These are phyloP conservation scores for Boletus mariae DNA, from an alignment of 1,284 basidiomycete genomes.

Conservation along the genomic window DNA sequence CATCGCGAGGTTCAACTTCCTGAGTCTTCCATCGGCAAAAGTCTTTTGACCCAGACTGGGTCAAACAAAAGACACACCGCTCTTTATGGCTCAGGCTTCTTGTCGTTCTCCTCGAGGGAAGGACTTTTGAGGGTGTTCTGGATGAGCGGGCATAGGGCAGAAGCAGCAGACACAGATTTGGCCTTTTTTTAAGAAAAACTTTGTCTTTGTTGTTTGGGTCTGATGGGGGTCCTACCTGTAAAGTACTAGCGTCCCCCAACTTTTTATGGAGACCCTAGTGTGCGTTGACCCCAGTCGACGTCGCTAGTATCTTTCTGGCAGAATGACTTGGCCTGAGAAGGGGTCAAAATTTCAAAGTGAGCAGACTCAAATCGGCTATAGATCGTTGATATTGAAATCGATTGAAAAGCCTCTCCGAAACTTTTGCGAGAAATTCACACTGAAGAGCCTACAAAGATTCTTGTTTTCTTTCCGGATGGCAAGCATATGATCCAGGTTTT, in stretches of 20 bases:
- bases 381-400: not conserved
- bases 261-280: not conserved
- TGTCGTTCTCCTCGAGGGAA: not conserved
- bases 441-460: not conserved
- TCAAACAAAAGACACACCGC: too few relatives aligned
- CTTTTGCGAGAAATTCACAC: not conserved
- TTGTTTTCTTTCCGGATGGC: slow-evolving; percentile 1
- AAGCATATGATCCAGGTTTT: slow-evolving; percentile 2
- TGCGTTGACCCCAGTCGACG: too few relatives aligned
- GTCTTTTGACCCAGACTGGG: too few relatives aligned
- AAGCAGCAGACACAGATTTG: not conserved
- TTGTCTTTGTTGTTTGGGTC: not conserved
- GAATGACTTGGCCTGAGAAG: not conserved
- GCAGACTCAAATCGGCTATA: not conserved
- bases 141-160: not conserved
- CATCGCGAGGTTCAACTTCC: not conserved
- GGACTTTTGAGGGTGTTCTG: not conserved
- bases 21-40: too few relatives aligned
- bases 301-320: not conserved
- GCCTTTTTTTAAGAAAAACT: not conserved
- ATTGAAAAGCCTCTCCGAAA: not conserved
- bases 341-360: not conserved
- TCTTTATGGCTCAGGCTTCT: not conserved
- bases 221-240: not conserved
- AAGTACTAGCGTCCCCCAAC: not conserved